A percentile compares a stretch with the other conserved stretches of the same genome.
Conservation (phyloP, 2,329 filamentous ascomycete species). For the Fusarium azukiicola region DNA sequence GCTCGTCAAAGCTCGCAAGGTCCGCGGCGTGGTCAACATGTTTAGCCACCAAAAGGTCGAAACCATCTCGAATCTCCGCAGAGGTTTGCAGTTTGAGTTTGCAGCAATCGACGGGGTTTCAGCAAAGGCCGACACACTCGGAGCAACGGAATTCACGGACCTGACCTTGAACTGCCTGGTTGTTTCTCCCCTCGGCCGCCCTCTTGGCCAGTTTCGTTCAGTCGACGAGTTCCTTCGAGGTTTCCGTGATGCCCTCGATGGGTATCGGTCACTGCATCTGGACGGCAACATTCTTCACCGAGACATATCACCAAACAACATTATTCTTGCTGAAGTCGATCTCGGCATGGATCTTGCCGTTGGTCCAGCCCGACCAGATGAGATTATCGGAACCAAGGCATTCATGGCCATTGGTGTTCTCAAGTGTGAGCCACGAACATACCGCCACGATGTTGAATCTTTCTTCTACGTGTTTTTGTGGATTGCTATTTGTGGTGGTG, state of each 20-base stretch:
- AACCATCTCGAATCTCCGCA: conserved; percentile 36
- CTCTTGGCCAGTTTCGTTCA: conserved; percentile 51
- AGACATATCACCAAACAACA: conserved; percentile 63
- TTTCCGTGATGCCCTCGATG: conserved; percentile 60
- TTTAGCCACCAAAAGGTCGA: conserved; percentile 40
- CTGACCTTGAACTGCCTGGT: conserved; percentile 31
- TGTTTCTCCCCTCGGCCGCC: conserved; percentile 37
- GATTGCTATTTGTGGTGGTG: conserved; percentile 6
- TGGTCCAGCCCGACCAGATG: conserved; percentile 45
- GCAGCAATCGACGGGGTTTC: not conserved
- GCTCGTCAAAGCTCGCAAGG: conserved; percentile 34
- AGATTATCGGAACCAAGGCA: conserved; percentile 43
- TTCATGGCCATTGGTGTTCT: conserved; percentile 55
- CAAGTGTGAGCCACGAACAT: conserved; percentile 33
- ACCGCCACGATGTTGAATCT: conserved; percentile 55
- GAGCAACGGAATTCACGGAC: conserved; percentile 35
- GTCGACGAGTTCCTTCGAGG: conserved; percentile 59
- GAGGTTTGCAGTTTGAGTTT: conserved; percentile 40
- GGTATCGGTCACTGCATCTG: conserved; percentile 59
- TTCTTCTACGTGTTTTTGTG: conserved; percentile 55
- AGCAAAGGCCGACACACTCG: not conserved
- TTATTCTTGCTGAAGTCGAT: conserved; percentile 58
- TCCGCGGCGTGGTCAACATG: conserved; percentile 40
- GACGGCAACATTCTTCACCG: conserved; percentile 60
- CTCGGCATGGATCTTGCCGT: conserved; percentile 41